phyloP scores from a whole-genome alignment of 768 basidiomycete genomes.

The Auricularia heimuer region DNA sequence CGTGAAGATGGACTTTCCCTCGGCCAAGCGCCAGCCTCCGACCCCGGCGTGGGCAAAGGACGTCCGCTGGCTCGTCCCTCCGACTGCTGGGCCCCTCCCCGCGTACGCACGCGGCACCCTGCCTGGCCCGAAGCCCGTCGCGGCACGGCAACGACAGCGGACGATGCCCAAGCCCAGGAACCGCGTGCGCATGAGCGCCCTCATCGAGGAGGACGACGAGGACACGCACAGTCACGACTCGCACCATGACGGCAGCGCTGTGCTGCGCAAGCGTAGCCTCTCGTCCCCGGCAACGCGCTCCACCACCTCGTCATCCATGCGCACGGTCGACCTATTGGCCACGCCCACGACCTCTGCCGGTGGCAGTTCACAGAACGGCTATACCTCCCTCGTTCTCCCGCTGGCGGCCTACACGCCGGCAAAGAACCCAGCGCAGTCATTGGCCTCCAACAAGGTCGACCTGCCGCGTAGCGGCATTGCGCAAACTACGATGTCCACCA shows the following conservation, averaged over 20 bases:
- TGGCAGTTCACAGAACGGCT: slow-evolving; percentile 17
- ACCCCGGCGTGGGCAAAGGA: slow-evolving; percentile 52
- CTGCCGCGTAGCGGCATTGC: slow-evolving; percentile 68
- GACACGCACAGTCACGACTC: slow-evolving; percentile 16
- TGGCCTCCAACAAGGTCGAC: slow-evolving; percentile 47
- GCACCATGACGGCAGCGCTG: slow-evolving; percentile 6
- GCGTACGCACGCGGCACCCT: background rate
- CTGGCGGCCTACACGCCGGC: slow-evolving; percentile 33
- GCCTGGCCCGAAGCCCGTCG: slow-evolving; percentile 5
- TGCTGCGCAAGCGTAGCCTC: background rate
- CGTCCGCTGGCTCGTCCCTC: slow-evolving; percentile 49
- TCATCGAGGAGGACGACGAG: slow-evolving; percentile 31
- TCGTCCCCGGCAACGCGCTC: background rate
- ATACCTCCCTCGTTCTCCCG: slow-evolving; percentile 36
- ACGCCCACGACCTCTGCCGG: slow-evolving; percentile 18
- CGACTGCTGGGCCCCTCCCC: slow-evolving; percentile 14
- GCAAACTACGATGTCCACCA: slow-evolving; percentile 81
- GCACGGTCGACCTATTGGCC: slow-evolving; percentile 22
- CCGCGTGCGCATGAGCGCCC: slow-evolving; percentile 26
- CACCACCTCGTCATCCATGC: slow-evolving; percentile 11
- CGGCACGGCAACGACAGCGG: background rate
- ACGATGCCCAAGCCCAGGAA: background rate
- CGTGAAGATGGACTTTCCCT: background rate
- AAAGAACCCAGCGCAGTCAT: slow-evolving; percentile 21
- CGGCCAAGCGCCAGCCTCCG: slow-evolving; percentile 1